phyloP scores from a whole-genome alignment of 2,329 filamentous ascomycete species.

The Fusarium nodosum region DNA sequence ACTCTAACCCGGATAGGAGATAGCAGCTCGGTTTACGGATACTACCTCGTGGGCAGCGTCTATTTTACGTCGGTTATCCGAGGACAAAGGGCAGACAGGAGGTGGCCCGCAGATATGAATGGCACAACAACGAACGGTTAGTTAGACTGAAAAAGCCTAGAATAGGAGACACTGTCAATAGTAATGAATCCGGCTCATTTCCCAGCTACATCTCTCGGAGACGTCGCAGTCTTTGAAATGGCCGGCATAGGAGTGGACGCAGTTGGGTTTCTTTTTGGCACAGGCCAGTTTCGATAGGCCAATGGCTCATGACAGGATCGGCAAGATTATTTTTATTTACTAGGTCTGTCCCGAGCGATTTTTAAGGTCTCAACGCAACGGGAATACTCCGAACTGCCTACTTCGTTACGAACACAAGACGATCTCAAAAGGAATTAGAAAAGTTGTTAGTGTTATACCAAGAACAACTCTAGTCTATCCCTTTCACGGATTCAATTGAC shows the following conservation, averaged over 20 bases:
- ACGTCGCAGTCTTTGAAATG: conserved; percentile 37
- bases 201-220: conserved; percentile 10
- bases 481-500: conserved; percentile 27
- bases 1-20: conserved; percentile 39
- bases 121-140: conserved; percentile 5
- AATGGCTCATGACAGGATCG: conserved; percentile 44
- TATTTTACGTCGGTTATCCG: conserved; percentile 37
- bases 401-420: background rate
- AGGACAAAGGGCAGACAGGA: conserved; percentile 21
- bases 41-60: conserved; percentile 22
- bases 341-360: conserved; percentile 39
- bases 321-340: conserved; percentile 33
- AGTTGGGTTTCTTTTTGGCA: conserved; percentile 13
- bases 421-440: conserved; percentile 7
- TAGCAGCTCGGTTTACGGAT: conserved; percentile 37
- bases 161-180: conserved; percentile 16
- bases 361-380: conserved; percentile 30
- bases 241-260: conserved; percentile 37
- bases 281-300: conserved; percentile 42
- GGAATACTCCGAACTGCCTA: background rate
- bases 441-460: conserved; percentile 4
- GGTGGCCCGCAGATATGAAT: conserved; percentile 1
- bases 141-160: conserved; percentile 2
- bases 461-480: conserved; percentile 2
- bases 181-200: conserved; percentile 36